These are phyloP conservation scores for Chenopodium quinoa DNA, from an alignment of 148 eudicot genomes.

Conservation along the genomic window DNA sequence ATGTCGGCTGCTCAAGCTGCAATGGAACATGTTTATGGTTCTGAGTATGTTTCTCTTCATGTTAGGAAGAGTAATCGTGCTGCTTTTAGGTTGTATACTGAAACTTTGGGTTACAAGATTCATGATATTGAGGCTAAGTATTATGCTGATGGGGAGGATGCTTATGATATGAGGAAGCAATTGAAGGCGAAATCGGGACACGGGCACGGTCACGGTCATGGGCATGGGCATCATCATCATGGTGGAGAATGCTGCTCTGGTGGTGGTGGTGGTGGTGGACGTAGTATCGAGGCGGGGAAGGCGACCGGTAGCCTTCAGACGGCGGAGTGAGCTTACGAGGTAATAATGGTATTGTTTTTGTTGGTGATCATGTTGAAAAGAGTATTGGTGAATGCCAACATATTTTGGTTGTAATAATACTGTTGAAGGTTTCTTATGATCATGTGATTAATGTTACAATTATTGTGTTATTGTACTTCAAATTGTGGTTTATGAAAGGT, in stretches of 20 bases:
- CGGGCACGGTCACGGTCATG: slow-evolving; percentile 31
- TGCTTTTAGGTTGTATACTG: slow-evolving; percentile 76
- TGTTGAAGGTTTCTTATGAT: neutral
- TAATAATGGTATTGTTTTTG: neutral
- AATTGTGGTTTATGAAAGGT: slow-evolving; percentile 8
- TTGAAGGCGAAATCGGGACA: slow-evolving; percentile 43
- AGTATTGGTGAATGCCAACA: neutral
- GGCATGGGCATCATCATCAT: slow-evolving; percentile 38
- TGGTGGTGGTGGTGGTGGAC: neutral
- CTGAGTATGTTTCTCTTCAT: slow-evolving; percentile 80
- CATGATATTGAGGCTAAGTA: slow-evolving; percentile 90
- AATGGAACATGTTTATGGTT: slow-evolving; percentile 68
- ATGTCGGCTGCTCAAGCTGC: slow-evolving; percentile 94
- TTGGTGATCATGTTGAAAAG: neutral
- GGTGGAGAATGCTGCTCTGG: slow-evolving; percentile 49
- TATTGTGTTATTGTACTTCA: neutral
- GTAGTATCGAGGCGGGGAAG: slow-evolving; percentile 1
- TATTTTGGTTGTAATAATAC: slow-evolving; percentile 5
- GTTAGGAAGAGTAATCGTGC: slow-evolving; percentile 92
- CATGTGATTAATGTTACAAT: neutral
- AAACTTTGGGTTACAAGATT: slow-evolving; percentile 76
- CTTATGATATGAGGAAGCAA: slow-evolving; percentile 81
- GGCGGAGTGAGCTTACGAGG: slow-evolving; percentile 14
- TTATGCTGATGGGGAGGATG: slow-evolving; percentile 90
- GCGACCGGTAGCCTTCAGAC: neutral